Evolutionary conservation across 2,329 filamentous ascomycete genomes (phyloP).

Genomic region (Penicillium sp.): DNA sequence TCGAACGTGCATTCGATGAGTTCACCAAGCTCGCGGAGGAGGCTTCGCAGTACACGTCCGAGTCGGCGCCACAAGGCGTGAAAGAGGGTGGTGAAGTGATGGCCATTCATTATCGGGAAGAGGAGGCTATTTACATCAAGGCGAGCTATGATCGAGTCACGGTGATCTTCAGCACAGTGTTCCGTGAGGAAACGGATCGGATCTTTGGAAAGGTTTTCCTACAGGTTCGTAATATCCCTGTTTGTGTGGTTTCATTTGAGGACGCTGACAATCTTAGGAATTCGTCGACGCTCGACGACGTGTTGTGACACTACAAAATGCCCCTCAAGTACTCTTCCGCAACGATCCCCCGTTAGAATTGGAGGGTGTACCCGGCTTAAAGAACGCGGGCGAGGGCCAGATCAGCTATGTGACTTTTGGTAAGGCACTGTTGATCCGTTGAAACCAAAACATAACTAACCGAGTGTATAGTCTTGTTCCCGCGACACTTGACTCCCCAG

Average conservation of each 20-base stretch:
- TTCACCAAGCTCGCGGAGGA: conserved; percentile 81
- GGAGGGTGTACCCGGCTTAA: conserved; percentile 77
- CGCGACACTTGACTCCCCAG: conserved; percentile 84
- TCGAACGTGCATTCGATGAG: conserved; percentile 93
- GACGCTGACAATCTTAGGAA: conserved; percentile 48
- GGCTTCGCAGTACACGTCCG: conserved; percentile 84
- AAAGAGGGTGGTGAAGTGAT: conserved; percentile 86
- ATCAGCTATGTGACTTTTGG: conserved; percentile 98
- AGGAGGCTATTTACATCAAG: conserved; percentile 98
- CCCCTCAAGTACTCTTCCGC: conserved; percentile 92
- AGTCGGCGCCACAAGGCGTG: conserved; percentile 87
- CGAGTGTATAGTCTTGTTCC: conserved; percentile 69
- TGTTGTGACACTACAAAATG: conserved; percentile 79
- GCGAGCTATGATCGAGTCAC: conserved; percentile 95
- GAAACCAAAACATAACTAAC: conserved; percentile 10
- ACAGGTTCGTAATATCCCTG: conserved; percentile 47
- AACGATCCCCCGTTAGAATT: conserved; percentile 91
- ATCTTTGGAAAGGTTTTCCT: conserved; percentile 98
- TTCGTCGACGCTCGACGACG: conserved; percentile 93
- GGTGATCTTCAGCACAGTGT: conserved; percentile 97
- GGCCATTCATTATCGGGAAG: conserved; percentile 95
- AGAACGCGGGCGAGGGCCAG: conserved; percentile 68
- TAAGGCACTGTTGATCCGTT: conserved; percentile 40
- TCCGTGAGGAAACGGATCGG: conserved; percentile 93
- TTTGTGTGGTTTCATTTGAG: no score